Evolutionary conservation across 495 filamentous ascomycete genomes (phyloP).

Genomic region (Mytilinidion resinicola): DNA sequence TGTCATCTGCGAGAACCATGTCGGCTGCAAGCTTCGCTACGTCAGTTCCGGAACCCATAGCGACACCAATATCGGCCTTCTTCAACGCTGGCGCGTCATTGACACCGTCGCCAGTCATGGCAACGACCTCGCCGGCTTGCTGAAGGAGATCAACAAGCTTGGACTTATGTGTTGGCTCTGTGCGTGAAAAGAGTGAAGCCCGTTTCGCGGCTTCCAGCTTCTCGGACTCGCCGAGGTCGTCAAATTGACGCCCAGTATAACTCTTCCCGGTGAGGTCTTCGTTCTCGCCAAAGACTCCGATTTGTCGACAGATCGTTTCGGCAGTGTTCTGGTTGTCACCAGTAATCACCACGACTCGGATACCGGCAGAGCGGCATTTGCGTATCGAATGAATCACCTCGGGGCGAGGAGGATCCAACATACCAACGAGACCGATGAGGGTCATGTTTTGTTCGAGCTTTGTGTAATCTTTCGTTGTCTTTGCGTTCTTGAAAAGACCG

Average conservation of each 20-base stretch:
- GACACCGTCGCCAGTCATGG: slow-evolving; percentile 99
- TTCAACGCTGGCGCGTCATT: slow-evolving; percentile 98
- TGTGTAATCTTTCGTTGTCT: slow-evolving; percentile 74
- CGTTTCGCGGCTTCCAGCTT: slow-evolving; percentile 76
- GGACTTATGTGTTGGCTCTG: slow-evolving; percentile 92
- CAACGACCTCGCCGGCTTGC: slow-evolving; percentile 86
- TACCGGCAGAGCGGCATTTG: slow-evolving; percentile 86
- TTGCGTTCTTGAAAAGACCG: slow-evolving; percentile 63
- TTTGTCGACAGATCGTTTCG: slow-evolving; percentile 94
- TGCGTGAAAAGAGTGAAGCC: slow-evolving; percentile 92
- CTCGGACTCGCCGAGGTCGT: slow-evolving; percentile 70
- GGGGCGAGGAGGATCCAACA: slow-evolving; percentile 96
- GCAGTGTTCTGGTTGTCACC: slow-evolving; percentile 97
- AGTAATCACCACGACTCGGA: slow-evolving; percentile 95
- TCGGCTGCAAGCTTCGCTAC: slow-evolving; percentile 95
- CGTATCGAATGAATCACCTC: slow-evolving; percentile 82
- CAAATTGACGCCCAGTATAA: slow-evolving; percentile 92
- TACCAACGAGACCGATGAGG: slow-evolving; percentile 84
- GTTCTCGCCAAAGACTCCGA: slow-evolving; percentile 79
- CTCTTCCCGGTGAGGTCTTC: slow-evolving; percentile 89
- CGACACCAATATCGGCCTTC: slow-evolving; percentile 97
- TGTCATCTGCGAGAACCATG: slow-evolving; percentile 98
- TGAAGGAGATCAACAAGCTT: slow-evolving; percentile 95
- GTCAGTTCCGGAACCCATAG: slow-evolving; percentile 98
- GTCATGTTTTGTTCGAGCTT: slow-evolving; percentile 91